Conservation (phyloP, 371 early-diverging fungal genomes). For the Mucor irregularis region DNA sequence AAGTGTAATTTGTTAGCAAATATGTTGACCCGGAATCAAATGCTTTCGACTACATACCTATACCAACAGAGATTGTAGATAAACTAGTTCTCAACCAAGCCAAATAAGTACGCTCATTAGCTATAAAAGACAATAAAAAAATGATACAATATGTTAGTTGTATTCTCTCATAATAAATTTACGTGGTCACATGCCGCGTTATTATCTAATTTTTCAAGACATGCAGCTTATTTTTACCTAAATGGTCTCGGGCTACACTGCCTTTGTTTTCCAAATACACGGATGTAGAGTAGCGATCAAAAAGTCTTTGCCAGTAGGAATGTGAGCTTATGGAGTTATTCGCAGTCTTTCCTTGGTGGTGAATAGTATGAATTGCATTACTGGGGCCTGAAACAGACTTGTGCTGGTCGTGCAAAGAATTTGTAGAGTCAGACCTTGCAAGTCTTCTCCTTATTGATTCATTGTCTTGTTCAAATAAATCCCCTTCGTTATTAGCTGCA, state of each 20-base stretch:
- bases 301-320: constrained; percentile 5
- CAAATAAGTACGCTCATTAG: constrained; percentile 81
- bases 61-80: constrained; percentile 75
- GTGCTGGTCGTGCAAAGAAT: neutral
- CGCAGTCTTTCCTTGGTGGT: neutral
- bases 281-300: constrained; percentile 20
- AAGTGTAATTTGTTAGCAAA: too few species aligned
- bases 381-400: neutral
- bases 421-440: neutral
- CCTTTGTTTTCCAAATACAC: constrained; percentile 74
- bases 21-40: too few species aligned
- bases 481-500: neutral
- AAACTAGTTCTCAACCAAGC: constrained; percentile 81
- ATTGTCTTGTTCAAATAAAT: neutral
- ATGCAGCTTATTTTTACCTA: constrained; percentile 41
- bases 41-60: constrained; percentile 37
- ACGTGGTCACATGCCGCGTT: too few species aligned
- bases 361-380: too few species aligned
- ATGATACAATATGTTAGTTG: constrained; percentile 4
- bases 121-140: constrained; percentile 28
- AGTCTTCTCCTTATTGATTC: neutral
- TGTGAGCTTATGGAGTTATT: neutral
- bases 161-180: neutral
- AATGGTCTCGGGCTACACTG: constrained; percentile 78
- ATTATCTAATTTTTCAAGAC: neutral